Evolutionary conservation across 164 flowering plant genomes (phyloP), one percentile per base, ranked within the genome.

Genomic region (Taxillus chinensis): DNA sequence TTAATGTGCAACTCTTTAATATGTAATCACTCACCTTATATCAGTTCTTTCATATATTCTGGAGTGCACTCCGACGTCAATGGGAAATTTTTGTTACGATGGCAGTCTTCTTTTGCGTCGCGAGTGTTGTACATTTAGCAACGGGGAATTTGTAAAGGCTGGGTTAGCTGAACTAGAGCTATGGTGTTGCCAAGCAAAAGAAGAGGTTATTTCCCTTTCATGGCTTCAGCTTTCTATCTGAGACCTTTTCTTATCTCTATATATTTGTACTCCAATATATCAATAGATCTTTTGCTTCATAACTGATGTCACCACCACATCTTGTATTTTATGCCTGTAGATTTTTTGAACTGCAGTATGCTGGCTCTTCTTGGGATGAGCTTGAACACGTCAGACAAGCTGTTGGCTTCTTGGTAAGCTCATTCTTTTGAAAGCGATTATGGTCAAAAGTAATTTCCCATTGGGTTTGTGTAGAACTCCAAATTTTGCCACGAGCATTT

Each of bases 351-450:
- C 65, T 68, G 67, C 86, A 86, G 88, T 86, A 80, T 73, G 91
- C 86, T 14, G 88, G 88, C 16, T 70, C 82, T 10, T 77, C 91
- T 51, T 86, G 91, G 88, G 91, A 86, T 66, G 88, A 83, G 74
- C 78, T 86, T 5, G 82, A 75, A 65, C 88, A 83, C 77, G 75
- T 83, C 6, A 74, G 91, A 62, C 88, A 86, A 66, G 80, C 88
- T 46, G 88, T 86, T 60, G 91, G 91, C 4, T 86, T 86, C 71
- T 72, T 86, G 82, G 91, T 86, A 77, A 42, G 77, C 58, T 70
- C 58, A 17, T 58, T 56, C 12, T 48, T 43, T 5, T 6, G 10
- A 43, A 43, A 43, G 10, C 2, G 27, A 27, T 27, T 27, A 27
- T 27, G 27, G 27, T 27, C 27, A 27, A 0, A 27, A 27, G 27